phyloP scores from a whole-genome alignment of 495 filamentous ascomycete species.

The Talaromyces ruber region DNA sequence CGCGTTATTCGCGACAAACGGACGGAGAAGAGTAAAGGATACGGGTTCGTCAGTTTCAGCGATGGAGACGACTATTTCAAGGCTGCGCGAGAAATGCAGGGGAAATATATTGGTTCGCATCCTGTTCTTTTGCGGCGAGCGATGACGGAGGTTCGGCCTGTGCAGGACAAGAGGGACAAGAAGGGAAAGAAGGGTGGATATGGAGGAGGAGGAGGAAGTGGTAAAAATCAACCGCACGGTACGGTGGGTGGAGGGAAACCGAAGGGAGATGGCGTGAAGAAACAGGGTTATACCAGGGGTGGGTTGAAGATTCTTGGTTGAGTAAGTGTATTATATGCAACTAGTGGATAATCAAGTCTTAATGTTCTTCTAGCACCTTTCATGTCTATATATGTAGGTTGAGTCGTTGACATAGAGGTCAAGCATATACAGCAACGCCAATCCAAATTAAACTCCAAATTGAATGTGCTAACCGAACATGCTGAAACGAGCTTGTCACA shows the following conservation, averaged over 20 bases:
- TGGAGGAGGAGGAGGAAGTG: slow-evolving; percentile 23
- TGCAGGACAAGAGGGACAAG: slow-evolving; percentile 37
- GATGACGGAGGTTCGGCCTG: slow-evolving; percentile 80
- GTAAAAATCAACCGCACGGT: slow-evolving; percentile 11
- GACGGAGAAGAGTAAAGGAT: slow-evolving; percentile 90
- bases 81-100: slow-evolving; percentile 94
- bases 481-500: background rate
- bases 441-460: background rate
- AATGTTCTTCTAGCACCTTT: background rate
- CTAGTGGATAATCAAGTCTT: background rate
- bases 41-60: slow-evolving; percentile 92
- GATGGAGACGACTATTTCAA: slow-evolving; percentile 93
- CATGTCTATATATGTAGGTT: background rate
- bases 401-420: background rate
- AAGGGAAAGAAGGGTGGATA: slow-evolving; percentile 30
- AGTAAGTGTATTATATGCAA: slow-evolving; percentile 11
- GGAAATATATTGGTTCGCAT: slow-evolving; percentile 97
- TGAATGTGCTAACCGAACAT: background rate
- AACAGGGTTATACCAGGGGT: slow-evolving; percentile 68
- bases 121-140: slow-evolving; percentile 78
- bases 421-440: background rate
- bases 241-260: slow-evolving; percentile 27
- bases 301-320: slow-evolving; percentile 71
- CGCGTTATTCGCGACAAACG: slow-evolving; percentile 94
- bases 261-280: slow-evolving; percentile 65